A percentile compares a stretch with the other conserved stretches of the same genome.
Evolutionary conservation across 192 early-diverging fungal genomes (phyloP).

Genomic region (Coemansia sp.): DNA sequence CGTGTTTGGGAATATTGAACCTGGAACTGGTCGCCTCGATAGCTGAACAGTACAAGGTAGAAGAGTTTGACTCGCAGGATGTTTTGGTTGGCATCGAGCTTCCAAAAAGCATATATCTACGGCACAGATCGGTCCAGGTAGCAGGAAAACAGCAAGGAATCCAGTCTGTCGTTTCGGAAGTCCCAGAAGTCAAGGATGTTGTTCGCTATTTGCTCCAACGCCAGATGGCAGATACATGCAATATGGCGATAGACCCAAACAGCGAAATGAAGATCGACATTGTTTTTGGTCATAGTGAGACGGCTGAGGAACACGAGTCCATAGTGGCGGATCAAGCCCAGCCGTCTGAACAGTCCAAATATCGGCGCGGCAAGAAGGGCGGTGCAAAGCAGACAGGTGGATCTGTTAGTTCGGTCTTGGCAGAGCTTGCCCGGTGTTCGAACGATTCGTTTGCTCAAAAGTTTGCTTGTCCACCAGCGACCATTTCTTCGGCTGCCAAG

Average conservation of each 20-base stretch:
- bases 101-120: constrained; percentile 38
- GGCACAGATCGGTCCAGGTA: constrained; percentile 35
- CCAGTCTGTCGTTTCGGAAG: neutral
- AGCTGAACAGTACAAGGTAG: constrained; percentile 7
- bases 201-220: constrained; percentile 25
- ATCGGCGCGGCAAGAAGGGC: constrained; percentile 20
- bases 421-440: constrained; percentile 16
- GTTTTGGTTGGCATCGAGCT: constrained; percentile 31
- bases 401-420: constrained; percentile 12
- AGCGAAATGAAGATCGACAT: constrained; percentile 42
- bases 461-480: constrained; percentile 33
- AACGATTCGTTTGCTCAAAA: constrained; percentile 16
- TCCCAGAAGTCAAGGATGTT: constrained; percentile 37
- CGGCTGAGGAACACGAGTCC: constrained; percentile 29
- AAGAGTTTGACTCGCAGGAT: constrained; percentile 22
- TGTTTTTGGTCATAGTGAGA: constrained; percentile 25
- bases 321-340: constrained; percentile 16
- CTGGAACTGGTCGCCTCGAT: constrained; percentile 3
- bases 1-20: constrained; percentile 31
- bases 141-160: neutral
- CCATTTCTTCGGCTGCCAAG: constrained; percentile 21
- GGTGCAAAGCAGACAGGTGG: constrained; percentile 15
- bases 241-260: constrained; percentile 1
- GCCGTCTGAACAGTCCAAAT: constrained; percentile 17
- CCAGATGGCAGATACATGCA: neutral